These are phyloP conservation scores for Chytriomyces confervae DNA, from an alignment of 192 early-diverging fungal species.

Conservation along the genomic window DNA sequence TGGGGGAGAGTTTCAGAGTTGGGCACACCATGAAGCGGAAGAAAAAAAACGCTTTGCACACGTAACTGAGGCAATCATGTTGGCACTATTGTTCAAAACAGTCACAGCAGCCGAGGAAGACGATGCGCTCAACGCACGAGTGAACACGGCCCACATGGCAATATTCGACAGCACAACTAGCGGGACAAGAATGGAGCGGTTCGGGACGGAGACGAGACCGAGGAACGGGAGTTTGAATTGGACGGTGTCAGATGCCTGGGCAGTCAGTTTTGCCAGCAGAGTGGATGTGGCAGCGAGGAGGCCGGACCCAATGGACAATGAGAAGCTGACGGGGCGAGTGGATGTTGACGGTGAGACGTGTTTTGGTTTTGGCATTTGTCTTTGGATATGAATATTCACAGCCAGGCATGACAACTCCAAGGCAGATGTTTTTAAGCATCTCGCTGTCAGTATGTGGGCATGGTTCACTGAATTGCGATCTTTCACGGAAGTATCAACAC, in stretches of 20 bases:
- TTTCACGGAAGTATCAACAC: too few relatives aligned
- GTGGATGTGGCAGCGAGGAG: constrained; percentile 77
- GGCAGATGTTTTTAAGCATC: too few relatives aligned
- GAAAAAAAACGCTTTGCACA: neutral
- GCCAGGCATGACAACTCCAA: too few relatives aligned
- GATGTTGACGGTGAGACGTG: too few relatives aligned
- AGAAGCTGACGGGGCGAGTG: neutral
- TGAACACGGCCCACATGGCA: constrained; percentile 88
- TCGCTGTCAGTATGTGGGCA: too few relatives aligned
- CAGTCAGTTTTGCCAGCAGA: constrained; percentile 77
- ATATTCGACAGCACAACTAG: constrained; percentile 75
- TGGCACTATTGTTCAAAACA: constrained; percentile 78
- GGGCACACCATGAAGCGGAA: too few relatives aligned
- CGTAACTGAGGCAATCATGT: constrained; percentile 69
- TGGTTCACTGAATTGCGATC: too few relatives aligned
- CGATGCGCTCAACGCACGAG: constrained; percentile 78
- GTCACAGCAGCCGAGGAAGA: constrained; percentile 78
- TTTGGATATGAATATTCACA: too few relatives aligned
- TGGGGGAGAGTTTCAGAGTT: too few relatives aligned
- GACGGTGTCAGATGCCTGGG: neutral
- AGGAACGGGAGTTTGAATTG: neutral
- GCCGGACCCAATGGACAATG: constrained; percentile 58
- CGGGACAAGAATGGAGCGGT: constrained; percentile 60
- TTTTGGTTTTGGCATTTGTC: too few relatives aligned
- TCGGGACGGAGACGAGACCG: constrained; percentile 40